phyloP scores from a whole-genome alignment of 495 filamentous ascomycete genomes.

The Darksidea phi region DNA sequence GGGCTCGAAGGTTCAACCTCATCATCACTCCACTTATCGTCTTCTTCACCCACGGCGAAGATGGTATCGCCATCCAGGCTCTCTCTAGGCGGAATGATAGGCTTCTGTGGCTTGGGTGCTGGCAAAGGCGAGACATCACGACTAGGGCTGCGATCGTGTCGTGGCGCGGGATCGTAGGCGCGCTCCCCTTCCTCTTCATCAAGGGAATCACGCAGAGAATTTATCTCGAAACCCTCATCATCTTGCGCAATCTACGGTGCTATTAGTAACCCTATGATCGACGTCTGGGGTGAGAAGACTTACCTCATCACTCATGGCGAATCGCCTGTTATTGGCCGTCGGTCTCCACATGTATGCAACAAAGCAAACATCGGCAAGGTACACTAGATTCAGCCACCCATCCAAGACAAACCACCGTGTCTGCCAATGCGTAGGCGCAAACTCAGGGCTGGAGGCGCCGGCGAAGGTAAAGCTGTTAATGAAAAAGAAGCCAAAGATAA shows the following conservation, averaged over 20 bases:
- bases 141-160: conserved; percentile 14
- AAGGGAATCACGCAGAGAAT: conserved; percentile 79
- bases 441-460: conserved; percentile 74
- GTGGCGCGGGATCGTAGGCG: conserved; percentile 31
- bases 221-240: conserved; percentile 97
- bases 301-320: conserved; percentile 98
- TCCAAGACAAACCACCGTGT: conserved; percentile 96
- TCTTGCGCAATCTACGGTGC: conserved; percentile 78
- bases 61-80: conserved; percentile 90
- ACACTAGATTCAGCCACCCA: conserved; percentile 96
- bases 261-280: conserved; percentile 36
- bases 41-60: conserved; percentile 83
- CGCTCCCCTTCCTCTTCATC: conserved; percentile 58
- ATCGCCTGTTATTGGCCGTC: conserved; percentile 92
- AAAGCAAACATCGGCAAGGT: conserved; percentile 85
- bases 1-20: conserved; percentile 57
- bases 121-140: conserved; percentile 44
- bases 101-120: conserved; percentile 45
- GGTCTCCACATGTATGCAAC: conserved; percentile 97
- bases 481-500: conserved; percentile 96
- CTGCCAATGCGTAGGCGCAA: conserved; percentile 94
- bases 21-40: conserved; percentile 72
- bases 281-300: conserved; percentile 20
- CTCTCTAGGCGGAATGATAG: conserved; percentile 53
- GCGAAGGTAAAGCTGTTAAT: conserved; percentile 94